phyloP scores from a whole-genome alignment of 768 basidiomycete species.

The Amanita fuliginea region DNA sequence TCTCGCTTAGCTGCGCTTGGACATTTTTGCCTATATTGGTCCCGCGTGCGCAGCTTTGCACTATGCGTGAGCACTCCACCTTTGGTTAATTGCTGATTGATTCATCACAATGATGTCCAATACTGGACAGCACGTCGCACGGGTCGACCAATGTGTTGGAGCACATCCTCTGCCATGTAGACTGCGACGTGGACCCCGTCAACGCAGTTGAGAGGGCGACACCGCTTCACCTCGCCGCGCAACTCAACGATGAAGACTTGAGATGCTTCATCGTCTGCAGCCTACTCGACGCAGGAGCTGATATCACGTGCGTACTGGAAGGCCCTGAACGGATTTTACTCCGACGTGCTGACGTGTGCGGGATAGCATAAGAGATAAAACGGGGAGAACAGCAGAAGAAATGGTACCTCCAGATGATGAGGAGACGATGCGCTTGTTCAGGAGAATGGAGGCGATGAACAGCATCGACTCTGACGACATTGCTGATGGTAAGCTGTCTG shows the following conservation, averaged over 20 bases:
- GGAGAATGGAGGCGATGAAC: constrained; percentile 40
- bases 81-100: not conserved
- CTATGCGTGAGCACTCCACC: constrained; percentile 43
- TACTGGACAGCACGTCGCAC: constrained; percentile 30
- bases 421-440: constrained; percentile 38
- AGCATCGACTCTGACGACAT: constrained; percentile 50
- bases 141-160: constrained; percentile 60
- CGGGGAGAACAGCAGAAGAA: constrained; percentile 45
- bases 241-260: constrained; percentile 41
- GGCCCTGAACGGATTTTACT: not conserved
- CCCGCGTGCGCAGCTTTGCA: constrained; percentile 40
- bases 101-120: not conserved
- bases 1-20: constrained; percentile 6
- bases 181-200: constrained; percentile 72
- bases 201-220: constrained; percentile 64
- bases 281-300: constrained; percentile 72
- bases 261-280: constrained; percentile 45
- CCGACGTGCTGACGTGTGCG: not conserved
- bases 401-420: constrained; percentile 42
- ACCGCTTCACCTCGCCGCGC: constrained; percentile 67
- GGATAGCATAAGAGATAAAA: constrained; percentile 60
- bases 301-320: constrained; percentile 39
- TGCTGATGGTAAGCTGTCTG: constrained; percentile 37
- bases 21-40: constrained; percentile 6
- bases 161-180: constrained; percentile 59